phyloP scores from a whole-genome alignment of 1,284 basidiomycete species.

The Ganoderma lingzhi region DNA sequence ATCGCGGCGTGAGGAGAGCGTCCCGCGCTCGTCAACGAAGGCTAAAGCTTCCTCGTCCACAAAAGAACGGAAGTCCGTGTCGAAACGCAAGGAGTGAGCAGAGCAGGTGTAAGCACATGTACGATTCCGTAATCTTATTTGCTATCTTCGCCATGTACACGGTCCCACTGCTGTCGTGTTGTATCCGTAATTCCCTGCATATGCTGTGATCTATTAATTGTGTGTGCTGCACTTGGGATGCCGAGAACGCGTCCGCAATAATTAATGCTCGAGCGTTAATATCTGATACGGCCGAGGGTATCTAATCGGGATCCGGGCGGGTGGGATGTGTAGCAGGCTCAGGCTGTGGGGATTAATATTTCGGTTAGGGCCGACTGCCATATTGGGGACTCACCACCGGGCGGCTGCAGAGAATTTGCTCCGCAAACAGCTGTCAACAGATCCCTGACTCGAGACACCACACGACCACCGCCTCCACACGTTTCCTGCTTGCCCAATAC shows the following conservation, averaged over 20 bases:
- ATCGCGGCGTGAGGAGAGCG: conserved; percentile 31
- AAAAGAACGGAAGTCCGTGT: neutral
- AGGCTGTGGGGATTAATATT: conserved; percentile 8
- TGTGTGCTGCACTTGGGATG: neutral
- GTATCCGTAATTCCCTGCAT: conserved; percentile 19
- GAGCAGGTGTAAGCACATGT: neutral
- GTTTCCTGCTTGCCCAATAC: conserved; percentile 2
- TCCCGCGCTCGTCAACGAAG: conserved; percentile 7
- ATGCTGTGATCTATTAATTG: neutral
- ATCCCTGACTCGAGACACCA: conserved; percentile 36
- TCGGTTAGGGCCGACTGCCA: conserved; percentile 22
- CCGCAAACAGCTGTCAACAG: conserved; percentile 41
- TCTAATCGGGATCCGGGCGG: conserved; percentile 19
- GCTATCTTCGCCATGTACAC: conserved; percentile 23
- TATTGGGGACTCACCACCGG: conserved; percentile 37
- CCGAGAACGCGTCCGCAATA: neutral
- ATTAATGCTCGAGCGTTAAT: neutral
- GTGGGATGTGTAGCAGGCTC: neutral
- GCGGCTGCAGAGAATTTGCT: conserved; percentile 33
- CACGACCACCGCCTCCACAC: conserved; percentile 31
- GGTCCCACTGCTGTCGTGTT: conserved; percentile 16
- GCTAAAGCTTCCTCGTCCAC: neutral
- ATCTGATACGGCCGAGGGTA: neutral
- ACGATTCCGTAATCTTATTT: conserved; percentile 29
- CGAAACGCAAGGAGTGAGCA: conserved; percentile 1